Evolutionary conservation across 1,284 basidiomycete species (phyloP), one percentile per base, ranked within the genome.

Genomic region (Fomitiporia mediterranea): DNA sequence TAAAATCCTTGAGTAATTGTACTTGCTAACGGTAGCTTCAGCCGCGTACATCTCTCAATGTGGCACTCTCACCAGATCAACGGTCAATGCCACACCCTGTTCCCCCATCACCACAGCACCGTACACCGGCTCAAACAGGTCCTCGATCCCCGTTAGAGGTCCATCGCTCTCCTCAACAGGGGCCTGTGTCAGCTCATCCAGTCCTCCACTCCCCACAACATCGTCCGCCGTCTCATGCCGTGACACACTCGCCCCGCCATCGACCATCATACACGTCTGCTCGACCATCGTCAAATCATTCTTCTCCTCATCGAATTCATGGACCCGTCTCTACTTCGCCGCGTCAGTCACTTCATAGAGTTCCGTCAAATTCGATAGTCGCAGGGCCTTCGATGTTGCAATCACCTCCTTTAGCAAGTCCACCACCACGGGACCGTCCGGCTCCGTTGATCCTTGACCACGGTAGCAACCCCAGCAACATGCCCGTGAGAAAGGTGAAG

Each of bases 401-500:
- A 15, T 21, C 51, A n/a, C 43, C 43, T 34, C 38, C 25, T 11
- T 32, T 53, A 27, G 37, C 44, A 4, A 50, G 37, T 21, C n/a
- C n/a, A n/a, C 25, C 54, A 15, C 44, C 56, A 9, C 51, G 35
- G 1, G 54, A 46, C 8, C 50, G 28, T 11, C 37, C 56, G 30
- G 30, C 53, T 9, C 40, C 47, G 2, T 9, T 43, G 27, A 42
- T 17, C 9, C 34, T 43, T 32, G 4, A 37, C 34, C 9, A 21
- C 47, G 30, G 39, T 25, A 28, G 25, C n/a, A 46, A 5, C 17
- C 4, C 25, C 27, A 46, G 15, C 51, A 46, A 23, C 7, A 11
- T 15, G 8, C 28, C 43, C 15, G 19, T 38, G 43, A 46, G 56
- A 21, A 62, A 62, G 35, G 55, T 60, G 21, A 60, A 60, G 34